Conservation (phyloP, 225 moss, liverwort and hornwort genomes). For the Bryum argenteum region DNA sequence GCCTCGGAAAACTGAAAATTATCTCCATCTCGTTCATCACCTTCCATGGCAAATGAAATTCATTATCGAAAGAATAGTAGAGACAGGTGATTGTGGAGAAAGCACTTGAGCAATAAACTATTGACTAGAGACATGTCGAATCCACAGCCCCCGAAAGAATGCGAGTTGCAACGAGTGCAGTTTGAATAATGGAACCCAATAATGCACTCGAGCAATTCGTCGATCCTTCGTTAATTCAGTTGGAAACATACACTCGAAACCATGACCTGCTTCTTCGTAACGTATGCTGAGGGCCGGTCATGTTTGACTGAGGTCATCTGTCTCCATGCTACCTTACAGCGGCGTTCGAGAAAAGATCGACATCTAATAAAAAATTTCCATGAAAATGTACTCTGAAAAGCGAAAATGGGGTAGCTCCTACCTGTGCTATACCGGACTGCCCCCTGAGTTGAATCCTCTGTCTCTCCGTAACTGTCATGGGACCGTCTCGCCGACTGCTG, state of each 20-base stretch:
- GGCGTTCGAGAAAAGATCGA: slow-evolving; percentile 15
- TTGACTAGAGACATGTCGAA: neutral
- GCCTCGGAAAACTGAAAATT: slow-evolving; percentile 44
- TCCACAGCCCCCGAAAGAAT: slow-evolving; percentile 14
- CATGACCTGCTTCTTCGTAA: neutral
- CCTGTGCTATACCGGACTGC: slow-evolving; percentile 54
- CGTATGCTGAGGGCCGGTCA: neutral
- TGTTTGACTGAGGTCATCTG: neutral
- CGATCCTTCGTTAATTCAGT: no score
- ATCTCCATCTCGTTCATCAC: slow-evolving; percentile 61
- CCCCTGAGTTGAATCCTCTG: slow-evolving; percentile 48
- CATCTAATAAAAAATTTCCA: slow-evolving; percentile 15
- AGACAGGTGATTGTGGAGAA: slow-evolving; percentile 6
- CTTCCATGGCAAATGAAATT: slow-evolving; percentile 35
- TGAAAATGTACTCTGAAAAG: slow-evolving; percentile 8
- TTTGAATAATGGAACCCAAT: neutral
- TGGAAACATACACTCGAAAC: slow-evolving; percentile 2
- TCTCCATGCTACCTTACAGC: neutral
- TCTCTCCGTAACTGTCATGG: slow-evolving; percentile 49
- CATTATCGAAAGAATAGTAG: slow-evolving; percentile 4
- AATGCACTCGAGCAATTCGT: neutral
- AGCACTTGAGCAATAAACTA: neutral
- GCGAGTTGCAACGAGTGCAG: slow-evolving; percentile 4
- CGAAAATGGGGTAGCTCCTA: slow-evolving; percentile 17
- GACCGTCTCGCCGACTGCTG: slow-evolving; percentile 54